Base-by-base conservation (phyloP, 1,139 yeast genomes). In the Yueomyces sp. region DNA sequence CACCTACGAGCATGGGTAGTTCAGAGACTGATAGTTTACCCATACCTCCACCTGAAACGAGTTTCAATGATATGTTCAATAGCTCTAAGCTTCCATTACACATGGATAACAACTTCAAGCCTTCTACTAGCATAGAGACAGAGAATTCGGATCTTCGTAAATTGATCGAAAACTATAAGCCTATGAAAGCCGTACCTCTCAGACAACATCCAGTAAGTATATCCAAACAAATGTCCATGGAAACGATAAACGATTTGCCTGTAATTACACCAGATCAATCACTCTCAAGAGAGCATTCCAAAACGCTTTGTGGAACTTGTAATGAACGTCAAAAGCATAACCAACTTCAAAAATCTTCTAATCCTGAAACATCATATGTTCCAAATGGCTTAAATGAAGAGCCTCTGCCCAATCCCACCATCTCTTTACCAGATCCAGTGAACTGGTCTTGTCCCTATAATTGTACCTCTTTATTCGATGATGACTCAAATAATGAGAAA, bases 181-280 rank as follows among this genome's bases (percentile, higher is more conserved):
- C 85, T 7, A 66, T 71, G 69, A 69, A 76, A 6, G 81, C 86
- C 0, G 87, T 79, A 2, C 70, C 81, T 1, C 63, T 79, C 47
- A 68, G 66, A 41, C n/a, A 11, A 33, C 8, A n/a, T 9, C 5
- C 8, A 33, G 8, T 33, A 33, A n/a, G n/a, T 33, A 33, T n/a
- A 8, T 6, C 8, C 8, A 29, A 29, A 29, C 31, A 29, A 8
- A 6, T 29, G 9, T 29, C 31, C 6, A 6, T 6, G 9, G 8
- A 6, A 29, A 29, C 6, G 9, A 19, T 19, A 19, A 19, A 19
- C 19, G 19, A 19, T 19, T 19, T 19, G 19, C 19, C 19, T 19
- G 19, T 19, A 19, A 19, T 19, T 19, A 19, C 19, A 19, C 19
- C 19, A 19, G 19, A 19, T 19, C 19, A 19, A 19, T 19, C 19